A percentile compares a stretch with the other conserved stretches of the same genome.
phyloP scores from a whole-genome alignment of 441 rosid genomes.

The Eugenia klotzschiana region DNA sequence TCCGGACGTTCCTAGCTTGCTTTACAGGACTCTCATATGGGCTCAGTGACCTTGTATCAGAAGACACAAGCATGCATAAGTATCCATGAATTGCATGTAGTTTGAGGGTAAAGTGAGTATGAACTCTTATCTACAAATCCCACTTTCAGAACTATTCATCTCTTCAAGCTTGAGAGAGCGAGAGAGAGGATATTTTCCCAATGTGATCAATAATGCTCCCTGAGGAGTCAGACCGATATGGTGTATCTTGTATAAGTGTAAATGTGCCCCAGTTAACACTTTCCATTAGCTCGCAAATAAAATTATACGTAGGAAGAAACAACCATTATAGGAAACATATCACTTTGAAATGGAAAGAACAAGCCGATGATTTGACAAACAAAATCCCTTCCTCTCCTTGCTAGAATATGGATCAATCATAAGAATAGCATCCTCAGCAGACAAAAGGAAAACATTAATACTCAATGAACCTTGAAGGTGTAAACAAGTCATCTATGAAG shows the following conservation, averaged over 20 bases:
- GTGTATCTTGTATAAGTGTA: background rate
- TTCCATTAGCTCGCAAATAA: background rate
- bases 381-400: background rate
- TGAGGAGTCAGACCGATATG: background rate
- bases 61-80: background rate
- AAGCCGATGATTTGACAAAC: background rate
- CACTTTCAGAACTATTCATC: background rate
- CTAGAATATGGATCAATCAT: background rate
- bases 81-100: background rate
- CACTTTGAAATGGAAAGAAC: background rate
- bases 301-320: background rate
- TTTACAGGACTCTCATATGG: background rate
- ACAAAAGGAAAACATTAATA: background rate
- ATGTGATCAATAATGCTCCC: background rate
- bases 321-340: background rate
- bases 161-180: background rate
- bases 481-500: background rate
- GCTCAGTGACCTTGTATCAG: background rate
- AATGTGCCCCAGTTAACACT: background rate
- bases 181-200: background rate
- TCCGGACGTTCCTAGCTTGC: background rate
- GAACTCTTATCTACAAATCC: background rate
- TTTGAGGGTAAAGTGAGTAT: background rate
- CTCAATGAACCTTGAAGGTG: background rate
- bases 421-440: background rate